Evolutionary conservation across 495 filamentous ascomycete species (phyloP).

Genomic region (Aspergillus saccharolyticus): DNA sequence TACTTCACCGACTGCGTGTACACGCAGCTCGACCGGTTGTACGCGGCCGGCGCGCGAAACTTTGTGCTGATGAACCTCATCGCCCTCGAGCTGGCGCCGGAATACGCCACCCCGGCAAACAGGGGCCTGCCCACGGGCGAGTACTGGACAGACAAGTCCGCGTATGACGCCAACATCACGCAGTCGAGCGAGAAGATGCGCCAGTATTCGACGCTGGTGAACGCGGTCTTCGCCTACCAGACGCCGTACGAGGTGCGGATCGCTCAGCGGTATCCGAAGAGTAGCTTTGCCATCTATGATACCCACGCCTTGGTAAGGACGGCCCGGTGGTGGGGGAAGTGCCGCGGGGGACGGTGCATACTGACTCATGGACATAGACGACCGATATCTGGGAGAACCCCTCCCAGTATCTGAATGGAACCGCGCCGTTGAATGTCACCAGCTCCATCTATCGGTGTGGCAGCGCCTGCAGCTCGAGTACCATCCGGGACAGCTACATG

Average conservation of each 20-base stretch:
- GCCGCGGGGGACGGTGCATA: neutral
- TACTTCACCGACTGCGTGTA: constrained; percentile 63
- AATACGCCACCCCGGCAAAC: constrained; percentile 47
- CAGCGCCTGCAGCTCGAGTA: constrained; percentile 38
- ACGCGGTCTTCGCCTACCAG: constrained; percentile 40
- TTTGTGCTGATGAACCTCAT: constrained; percentile 63
- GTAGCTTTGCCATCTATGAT: constrained; percentile 57
- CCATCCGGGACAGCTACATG: constrained; percentile 35
- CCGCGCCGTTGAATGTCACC: constrained; percentile 6
- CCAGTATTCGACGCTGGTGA: constrained; percentile 45
- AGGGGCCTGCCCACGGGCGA: constrained; percentile 47
- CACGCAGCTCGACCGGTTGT: constrained; percentile 50
- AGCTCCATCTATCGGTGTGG: constrained; percentile 43
- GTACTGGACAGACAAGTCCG: constrained; percentile 55
- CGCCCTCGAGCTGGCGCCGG: constrained; percentile 56
- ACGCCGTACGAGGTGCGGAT: constrained; percentile 50
- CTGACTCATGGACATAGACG: constrained; percentile 28
- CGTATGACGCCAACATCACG: constrained; percentile 42
- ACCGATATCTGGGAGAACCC: constrained; percentile 58
- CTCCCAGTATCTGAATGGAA: constrained; percentile 49
- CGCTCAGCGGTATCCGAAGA: constrained; percentile 50
- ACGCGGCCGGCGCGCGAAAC: constrained; percentile 56
- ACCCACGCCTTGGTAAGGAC: constrained; percentile 47
- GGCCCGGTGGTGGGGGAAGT: neutral
- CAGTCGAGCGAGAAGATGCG: constrained; percentile 52